Conservation (phyloP, 2,329 filamentous ascomycete genomes). For the Phyllosticta capitalensis region DNA sequence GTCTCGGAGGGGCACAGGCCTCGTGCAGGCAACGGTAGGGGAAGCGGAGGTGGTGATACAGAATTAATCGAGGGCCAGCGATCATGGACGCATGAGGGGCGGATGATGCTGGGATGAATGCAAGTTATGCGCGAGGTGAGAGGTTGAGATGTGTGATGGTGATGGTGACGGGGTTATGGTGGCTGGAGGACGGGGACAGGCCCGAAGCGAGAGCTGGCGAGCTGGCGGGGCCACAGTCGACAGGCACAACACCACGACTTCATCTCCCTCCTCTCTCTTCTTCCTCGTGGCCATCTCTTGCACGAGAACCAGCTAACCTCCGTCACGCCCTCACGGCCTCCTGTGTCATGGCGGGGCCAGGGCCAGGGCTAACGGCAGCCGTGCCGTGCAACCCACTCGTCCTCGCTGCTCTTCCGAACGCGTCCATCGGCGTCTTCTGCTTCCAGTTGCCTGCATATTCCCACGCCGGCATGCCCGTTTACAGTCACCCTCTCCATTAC, state of each 20-base stretch:
- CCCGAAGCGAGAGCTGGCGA: too few species aligned
- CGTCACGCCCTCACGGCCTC: too few species aligned
- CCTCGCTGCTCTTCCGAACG: background rate
- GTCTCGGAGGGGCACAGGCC: constrained; percentile 1
- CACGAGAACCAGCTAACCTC: too few species aligned
- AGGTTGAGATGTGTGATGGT: too few species aligned
- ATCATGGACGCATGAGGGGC: background rate
- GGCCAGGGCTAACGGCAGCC: background rate
- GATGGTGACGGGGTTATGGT: too few species aligned
- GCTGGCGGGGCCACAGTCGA: background rate
- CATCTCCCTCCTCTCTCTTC: too few species aligned
- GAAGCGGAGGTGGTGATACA: constrained; percentile 6
- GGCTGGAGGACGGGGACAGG: too few species aligned
- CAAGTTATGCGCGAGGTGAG: background rate
- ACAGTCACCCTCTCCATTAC: background rate
- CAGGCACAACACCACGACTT: too few species aligned
- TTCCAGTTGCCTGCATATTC: background rate
- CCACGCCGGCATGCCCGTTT: background rate
- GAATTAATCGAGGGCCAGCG: background rate
- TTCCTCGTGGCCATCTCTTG: too few species aligned
- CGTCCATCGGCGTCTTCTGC: background rate
- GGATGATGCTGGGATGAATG: background rate
- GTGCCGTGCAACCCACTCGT: background rate
- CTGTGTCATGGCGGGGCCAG: background rate
- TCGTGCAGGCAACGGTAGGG: background rate